A percentile compares a stretch with the other conserved stretches of the same genome.
Conservation (phyloP, 164 flowering plant species). For the Magnolia kwangsiensis region DNA sequence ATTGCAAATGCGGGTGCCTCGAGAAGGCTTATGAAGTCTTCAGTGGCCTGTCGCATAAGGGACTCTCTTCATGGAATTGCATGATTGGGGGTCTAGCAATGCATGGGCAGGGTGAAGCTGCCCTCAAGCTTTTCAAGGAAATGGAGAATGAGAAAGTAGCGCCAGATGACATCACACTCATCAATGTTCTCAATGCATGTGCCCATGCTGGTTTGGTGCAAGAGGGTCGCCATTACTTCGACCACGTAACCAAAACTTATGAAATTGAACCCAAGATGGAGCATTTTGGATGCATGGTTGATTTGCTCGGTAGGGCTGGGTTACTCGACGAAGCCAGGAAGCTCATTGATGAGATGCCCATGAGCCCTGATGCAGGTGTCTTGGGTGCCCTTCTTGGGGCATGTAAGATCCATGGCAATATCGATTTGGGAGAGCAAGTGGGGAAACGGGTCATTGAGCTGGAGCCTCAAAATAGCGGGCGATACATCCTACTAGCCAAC, state of each 20-base stretch:
- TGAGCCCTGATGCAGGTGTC: constrained; percentile 20
- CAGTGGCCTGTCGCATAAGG: constrained; percentile 1
- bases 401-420: constrained; percentile 17
- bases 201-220: constrained; percentile 15
- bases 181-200: constrained; percentile 20
- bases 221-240: constrained; percentile 15
- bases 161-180: constrained; percentile 17
- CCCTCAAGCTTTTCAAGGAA: constrained; percentile 10
- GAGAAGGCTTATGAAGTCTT: constrained; percentile 14
- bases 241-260: constrained; percentile 9
- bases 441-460: constrained; percentile 18
- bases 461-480: constrained; percentile 20
- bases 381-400: constrained; percentile 20
- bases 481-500: constrained; percentile 17
- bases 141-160: constrained; percentile 10
- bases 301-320: constrained; percentile 21
- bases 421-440: constrained; percentile 9
- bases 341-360: constrained; percentile 18
- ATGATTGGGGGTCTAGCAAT: constrained; percentile 14
- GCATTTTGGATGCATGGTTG: constrained; percentile 21
- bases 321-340: constrained; percentile 12
- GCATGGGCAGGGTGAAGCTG: constrained; percentile 10
- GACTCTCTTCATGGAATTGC: constrained; percentile 15
- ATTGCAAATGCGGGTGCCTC: constrained; percentile 16
- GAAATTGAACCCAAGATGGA: constrained; percentile 18